Base-by-base conservation (phyloP, 768 basidiomycete species). In the Panaeolus cyanescens region DNA sequence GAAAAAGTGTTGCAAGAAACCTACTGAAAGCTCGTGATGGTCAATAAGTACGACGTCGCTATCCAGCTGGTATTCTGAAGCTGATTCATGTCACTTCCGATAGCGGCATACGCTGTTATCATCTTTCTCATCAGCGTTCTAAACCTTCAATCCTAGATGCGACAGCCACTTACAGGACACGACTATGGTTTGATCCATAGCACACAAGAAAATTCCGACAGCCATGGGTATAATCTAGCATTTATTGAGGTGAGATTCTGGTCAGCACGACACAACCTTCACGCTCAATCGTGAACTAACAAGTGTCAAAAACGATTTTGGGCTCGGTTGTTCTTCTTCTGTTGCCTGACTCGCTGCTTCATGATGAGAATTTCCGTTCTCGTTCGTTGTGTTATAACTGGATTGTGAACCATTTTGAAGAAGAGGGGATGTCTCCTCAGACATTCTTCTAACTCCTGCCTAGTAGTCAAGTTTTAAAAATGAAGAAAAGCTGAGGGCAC, bases 41-140 rank as follows among this genome's bases (percentile, higher is more conserved):
- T 85, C 58, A 89, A 68, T 74, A 89, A 79, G 66, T 88, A 88
- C 0, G 83, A 82, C 0, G 86, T 88, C 3, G 85, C 83, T 30
- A 89, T 85, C 86, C 86, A 89, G 63, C 85, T 86, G 0, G 86
- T 86, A 59, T 83, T 87, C 62, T 88, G 84, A 3, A 89, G 77
- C 67, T 85, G 80, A 5, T 86, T 79, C 5, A 89, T 72, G 63
- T 88, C 85, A 66, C 80, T 84, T 25, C 84, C 84, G 59, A 86
- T 86, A 0, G 81, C 73, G 9, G 84, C 82, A 62, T 83, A 85
- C 0, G 83, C 81, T 81, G 32, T 56, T 25, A 19, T 28, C 5
- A 9, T 9, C 32, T 12, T 25, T 32, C 39, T 42, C 30, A 22
- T 32, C 15, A 22, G 1, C n/a, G n/a, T n/a, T n/a, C 15, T 17